Evolutionary conservation across 1,284 basidiomycete genomes (phyloP).

Genomic region (Porogramme epimiltina): DNA sequence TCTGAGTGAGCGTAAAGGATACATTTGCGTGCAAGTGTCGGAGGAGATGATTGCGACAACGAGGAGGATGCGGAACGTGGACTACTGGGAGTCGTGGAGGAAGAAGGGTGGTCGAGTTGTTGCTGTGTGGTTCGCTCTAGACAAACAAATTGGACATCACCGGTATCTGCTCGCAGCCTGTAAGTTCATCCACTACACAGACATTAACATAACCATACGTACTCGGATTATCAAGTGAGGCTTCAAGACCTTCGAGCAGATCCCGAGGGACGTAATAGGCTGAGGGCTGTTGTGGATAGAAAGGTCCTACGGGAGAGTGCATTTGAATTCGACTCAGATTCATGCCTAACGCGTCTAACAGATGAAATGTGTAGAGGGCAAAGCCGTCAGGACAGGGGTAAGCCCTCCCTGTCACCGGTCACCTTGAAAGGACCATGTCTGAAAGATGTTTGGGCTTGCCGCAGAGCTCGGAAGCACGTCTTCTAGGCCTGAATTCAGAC

Average conservation of each 20-base stretch:
- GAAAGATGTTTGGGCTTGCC: neutral
- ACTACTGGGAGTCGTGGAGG: constrained; percentile 31
- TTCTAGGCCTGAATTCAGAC: neutral
- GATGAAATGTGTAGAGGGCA: too few species aligned
- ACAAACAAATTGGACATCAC: constrained; percentile 68
- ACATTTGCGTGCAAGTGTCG: constrained; percentile 60
- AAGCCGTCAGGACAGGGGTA: too few species aligned
- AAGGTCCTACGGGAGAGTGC: constrained; percentile 65
- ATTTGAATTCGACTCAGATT: constrained; percentile 65
- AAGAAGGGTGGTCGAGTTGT: constrained; percentile 19
- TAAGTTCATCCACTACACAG: constrained; percentile 7
- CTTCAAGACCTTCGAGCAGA: constrained; percentile 61
- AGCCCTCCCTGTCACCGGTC: too few species aligned
- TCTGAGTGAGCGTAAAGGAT: constrained; percentile 83
- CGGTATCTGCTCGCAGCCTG: constrained; percentile 41
- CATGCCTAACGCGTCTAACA: neutral
- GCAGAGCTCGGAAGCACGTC: too few species aligned
- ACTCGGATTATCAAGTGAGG: constrained; percentile 67
- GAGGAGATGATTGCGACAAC: constrained; percentile 41
- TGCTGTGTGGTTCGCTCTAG: constrained; percentile 54
- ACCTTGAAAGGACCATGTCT: too few species aligned
- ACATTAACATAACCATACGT: constrained; percentile 28
- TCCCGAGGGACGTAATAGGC: constrained; percentile 65
- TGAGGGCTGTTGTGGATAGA: constrained; percentile 67
- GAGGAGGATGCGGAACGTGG: constrained; percentile 41